Evolutionary conservation across 163 green algal species (phyloP).

Genomic region (Botryococcus braunii): DNA sequence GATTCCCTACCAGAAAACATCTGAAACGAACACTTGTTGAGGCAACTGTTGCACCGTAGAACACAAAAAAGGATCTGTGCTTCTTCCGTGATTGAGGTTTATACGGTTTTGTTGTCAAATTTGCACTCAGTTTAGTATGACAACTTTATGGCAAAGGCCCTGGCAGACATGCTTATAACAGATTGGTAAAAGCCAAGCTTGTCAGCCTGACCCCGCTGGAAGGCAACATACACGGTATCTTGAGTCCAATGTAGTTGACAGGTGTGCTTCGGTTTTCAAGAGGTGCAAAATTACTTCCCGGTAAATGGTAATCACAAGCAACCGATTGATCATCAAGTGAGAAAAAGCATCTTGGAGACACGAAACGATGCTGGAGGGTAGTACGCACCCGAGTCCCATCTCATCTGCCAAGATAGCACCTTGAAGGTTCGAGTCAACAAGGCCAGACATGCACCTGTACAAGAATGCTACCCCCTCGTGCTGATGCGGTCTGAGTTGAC

Average conservation of each 20-base stretch:
- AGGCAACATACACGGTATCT: too few species aligned
- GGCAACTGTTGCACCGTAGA: not conserved
- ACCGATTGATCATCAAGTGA: not conserved
- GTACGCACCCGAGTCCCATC: slow-evolving; percentile 45
- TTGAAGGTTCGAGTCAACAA: slow-evolving; percentile 15
- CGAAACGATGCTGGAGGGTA: too few species aligned
- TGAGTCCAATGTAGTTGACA: too few species aligned
- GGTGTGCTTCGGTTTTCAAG: not conserved
- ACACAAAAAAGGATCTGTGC: too few species aligned
- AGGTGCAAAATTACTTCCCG: not conserved
- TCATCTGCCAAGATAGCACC: slow-evolving; percentile 67
- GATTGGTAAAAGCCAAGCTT: too few species aligned
- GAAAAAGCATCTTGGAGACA: not conserved
- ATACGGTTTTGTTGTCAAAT: not conserved
- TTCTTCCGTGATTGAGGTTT: not conserved
- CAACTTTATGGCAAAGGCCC: too few species aligned
- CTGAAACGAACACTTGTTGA: not conserved
- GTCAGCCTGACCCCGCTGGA: too few species aligned
- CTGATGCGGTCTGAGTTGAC: slow-evolving; percentile 21
- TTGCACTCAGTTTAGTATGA: not conserved
- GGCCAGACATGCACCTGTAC: slow-evolving; percentile 57
- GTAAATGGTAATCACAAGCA: not conserved
- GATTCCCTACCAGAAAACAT: not conserved
- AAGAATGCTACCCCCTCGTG: slow-evolving; percentile 63
- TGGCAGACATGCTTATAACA: too few species aligned